phyloP scores from a whole-genome alignment of 768 basidiomycete genomes.

The Mycena rosella region DNA sequence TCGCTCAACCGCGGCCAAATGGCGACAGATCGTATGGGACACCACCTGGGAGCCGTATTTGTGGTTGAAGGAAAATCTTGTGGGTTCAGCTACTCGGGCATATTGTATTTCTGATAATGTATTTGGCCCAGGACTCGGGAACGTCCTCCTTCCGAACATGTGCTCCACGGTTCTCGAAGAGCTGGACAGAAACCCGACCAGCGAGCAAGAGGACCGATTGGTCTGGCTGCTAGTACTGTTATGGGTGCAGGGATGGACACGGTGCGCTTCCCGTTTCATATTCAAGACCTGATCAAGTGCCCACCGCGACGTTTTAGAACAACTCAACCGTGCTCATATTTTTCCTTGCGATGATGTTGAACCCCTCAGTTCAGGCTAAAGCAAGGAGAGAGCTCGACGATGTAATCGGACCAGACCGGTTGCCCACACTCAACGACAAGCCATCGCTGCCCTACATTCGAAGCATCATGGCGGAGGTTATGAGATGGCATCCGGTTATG shows the following conservation, averaged over 20 bases:
- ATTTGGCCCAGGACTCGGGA: not conserved
- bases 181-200: not conserved
- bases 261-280: not conserved
- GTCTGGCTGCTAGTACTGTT: not conserved
- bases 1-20: not conserved
- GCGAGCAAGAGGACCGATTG: not conserved
- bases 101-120: not conserved
- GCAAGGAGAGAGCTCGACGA: conserved; percentile 7
- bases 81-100: not conserved
- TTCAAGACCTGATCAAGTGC: too few species aligned
- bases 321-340: not conserved
- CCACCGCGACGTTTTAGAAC: not conserved
- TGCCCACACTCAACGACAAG: conserved; percentile 23
- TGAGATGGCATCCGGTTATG: conserved; percentile 29
- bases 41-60: conserved; percentile 1
- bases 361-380: conserved; percentile 10
- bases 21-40: not conserved
- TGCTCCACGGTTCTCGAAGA: conserved; percentile 11
- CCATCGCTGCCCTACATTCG: conserved; percentile 26
- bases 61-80: conserved; percentile 22
- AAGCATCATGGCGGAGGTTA: conserved; percentile 22
- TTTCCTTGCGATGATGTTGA: conserved; percentile 13
- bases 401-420: conserved; percentile 22
- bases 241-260: conserved; percentile 21
- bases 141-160: conserved; percentile 1